Evolutionary conservation across 129 eudicot species (phyloP), one percentile per base, ranked within the genome.

Genomic region (Smallanthus sonchifolius): DNA sequence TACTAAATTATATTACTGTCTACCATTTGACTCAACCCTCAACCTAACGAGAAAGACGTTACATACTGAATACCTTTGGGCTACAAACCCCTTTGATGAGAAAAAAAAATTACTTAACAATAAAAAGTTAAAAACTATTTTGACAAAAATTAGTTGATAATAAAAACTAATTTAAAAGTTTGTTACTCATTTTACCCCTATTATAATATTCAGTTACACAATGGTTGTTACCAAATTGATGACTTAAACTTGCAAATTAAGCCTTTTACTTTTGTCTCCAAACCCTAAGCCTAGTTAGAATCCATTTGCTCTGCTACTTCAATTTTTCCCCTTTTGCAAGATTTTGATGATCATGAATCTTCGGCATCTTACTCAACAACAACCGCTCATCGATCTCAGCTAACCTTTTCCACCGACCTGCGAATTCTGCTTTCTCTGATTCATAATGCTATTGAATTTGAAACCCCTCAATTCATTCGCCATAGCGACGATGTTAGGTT

Each of bases 391-490:
- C 43, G 7, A 60, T 60, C 70, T 15, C 36, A 43, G 70, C 65
- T 73, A 61, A 60, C 34, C 7, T 32, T 6, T 24, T 57, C 42
- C 34, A 45, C 34, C 7, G 43, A 59, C 16, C 44, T 52, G 15
- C 48, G 49, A 49, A 55, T 54, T 69, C 68, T 5, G 65, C 48
- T 7, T 28, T 59, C 38, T 47, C 57, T 55, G 24, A 78, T 49
- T 52, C 47, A 78, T 51, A 69, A 81, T 83, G 90, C 81, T 64
- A 71, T 77, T 73, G 17, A 80, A 76, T 77, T 16, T 87, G 19
- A 92, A 87, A 76, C 75, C 96, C 84, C 48, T 93, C 43, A 87
- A 83, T 83, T 79, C 85, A 63, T 47, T 87, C 20, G 74, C 86
- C 59, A 77, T 83, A 16, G 51, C 87, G 67, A 43, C 82, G 6